Base-by-base conservation (phyloP, 768 basidiomycete genomes). In the Suillus sp. region DNA sequence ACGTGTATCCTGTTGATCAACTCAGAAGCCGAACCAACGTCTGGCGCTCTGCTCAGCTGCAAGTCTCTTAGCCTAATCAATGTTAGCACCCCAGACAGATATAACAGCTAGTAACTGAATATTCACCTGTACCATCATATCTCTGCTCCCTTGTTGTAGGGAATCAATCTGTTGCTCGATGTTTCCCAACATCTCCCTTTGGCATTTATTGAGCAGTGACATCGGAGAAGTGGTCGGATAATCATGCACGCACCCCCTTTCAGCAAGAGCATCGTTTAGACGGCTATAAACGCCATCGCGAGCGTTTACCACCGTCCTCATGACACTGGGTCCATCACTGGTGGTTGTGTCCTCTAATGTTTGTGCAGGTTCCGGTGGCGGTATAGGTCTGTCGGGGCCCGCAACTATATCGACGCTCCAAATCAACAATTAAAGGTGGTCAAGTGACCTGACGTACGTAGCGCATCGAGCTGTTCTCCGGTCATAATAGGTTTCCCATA, bases 1-100 rank as follows among this genome's bases (percentile, higher is more conserved):
- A 32, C 18, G 10, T 7, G n/a, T 56, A 20, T 56, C 55, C 10
- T 30, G 18, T 18, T 4, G 34, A n/a, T 25, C 54, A 16, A 8
- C 56, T 77, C 69, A 85, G 55, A 87, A 81, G 18, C 82, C 81
- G 74, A 90, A 86, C 88, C 89, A 90, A 35, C 81, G 79, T 75
- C 87, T 90, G 25, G 86, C 80, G 1, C 82, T 81, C 67, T 90
- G 86, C 67, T 86, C 80, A 16, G 86, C 76, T 18, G 89, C 89
- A 6, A 89, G 70, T 45, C 80, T 78, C 70, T 88, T 90, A 7
- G 89, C 88, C 85, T 89, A 59, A 20, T 62, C 58, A 37, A 45
- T 38, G 11, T 42, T 22, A 59, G 13, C 34, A 34, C 18, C 18
- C 14, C 25, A 6, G 18, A 27, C 18, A 40, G 25, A 30, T 8